These are phyloP conservation scores for Coemansia sp. DNA, from an alignment of 192 early-diverging fungal genomes.

Conservation along the genomic window DNA sequence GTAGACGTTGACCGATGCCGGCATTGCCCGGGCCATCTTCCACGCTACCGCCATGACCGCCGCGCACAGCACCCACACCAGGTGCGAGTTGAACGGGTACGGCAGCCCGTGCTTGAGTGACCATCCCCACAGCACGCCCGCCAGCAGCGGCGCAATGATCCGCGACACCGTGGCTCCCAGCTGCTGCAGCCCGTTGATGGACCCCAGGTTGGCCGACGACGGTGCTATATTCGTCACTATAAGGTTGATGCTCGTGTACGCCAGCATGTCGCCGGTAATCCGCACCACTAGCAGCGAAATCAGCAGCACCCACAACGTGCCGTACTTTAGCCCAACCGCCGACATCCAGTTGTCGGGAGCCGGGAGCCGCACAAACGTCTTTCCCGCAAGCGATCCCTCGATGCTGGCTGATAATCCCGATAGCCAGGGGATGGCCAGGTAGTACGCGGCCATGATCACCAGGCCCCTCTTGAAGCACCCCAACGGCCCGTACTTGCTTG, in stretches of 20 bases:
- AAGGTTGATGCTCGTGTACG: conserved; percentile 33
- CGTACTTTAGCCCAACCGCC: neutral
- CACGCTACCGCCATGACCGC: neutral
- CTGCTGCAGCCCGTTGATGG: conserved; percentile 39
- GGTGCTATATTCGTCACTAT: conserved; percentile 33
- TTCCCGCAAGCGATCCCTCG: neutral
- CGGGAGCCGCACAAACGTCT: neutral
- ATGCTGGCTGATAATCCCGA: neutral
- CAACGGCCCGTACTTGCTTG: conserved; percentile 28
- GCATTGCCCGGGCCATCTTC: conserved; percentile 8
- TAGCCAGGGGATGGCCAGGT: conserved; percentile 5
- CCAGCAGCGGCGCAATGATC: conserved; percentile 20
- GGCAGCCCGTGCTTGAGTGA: conserved; percentile 29
- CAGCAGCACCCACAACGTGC: conserved; percentile 23
- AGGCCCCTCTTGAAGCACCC: conserved; percentile 2
- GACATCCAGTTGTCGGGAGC: neutral
- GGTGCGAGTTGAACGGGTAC: conserved; percentile 33
- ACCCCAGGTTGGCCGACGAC: conserved; percentile 18
- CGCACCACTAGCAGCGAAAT: conserved; percentile 11
- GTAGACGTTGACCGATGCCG: conserved; percentile 29
- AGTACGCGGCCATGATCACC: conserved; percentile 1
- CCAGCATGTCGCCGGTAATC: conserved; percentile 13
- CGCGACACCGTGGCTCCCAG: conserved; percentile 9
- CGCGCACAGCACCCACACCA: conserved; percentile 25
- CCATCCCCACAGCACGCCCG: conserved; percentile 32